Evolutionary conservation across 257 asterid species (phyloP), one percentile per base, ranked within the genome.

Genomic region (Solanum gandarillasii): DNA sequence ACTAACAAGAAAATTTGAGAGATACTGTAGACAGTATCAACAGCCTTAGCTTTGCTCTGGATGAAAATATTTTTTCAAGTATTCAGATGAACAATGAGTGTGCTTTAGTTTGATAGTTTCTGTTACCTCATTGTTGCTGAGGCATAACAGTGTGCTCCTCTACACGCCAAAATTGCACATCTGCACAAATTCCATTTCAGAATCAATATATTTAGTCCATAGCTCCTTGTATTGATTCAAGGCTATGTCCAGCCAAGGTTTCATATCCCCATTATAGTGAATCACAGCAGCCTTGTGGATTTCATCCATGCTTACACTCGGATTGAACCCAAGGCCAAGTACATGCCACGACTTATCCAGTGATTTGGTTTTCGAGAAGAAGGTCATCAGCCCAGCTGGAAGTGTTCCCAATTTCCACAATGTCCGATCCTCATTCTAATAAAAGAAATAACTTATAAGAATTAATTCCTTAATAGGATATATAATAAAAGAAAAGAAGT

Each of bases 231-330:
- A 97, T 41, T 91, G 94, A 89, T 97, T 97, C 98, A 95, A 93
- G 87, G 95, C 99, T 82, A 97, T 97, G 90, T 97, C 99, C 89
- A 97, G 95, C 99, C 99, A 97, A 35, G 99, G 99, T 90, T 97
- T 97, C 98, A 97, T 97, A 90, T 95, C 98, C 83, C 99, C 99
- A 67, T 95, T 95, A 92, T 94, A 97, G 89, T 97, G 99, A 88
- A 97, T 95, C 39, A 95, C 98, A 2, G 99, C 99, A 87, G 98
- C 98, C 86, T 93, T 95, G 79, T 93, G 92, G 65, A 97, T 95
- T 88, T 97, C 98, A 87, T 94, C 99, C 96, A 93, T 93, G 88
- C 99, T 96, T 83, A 97, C 95, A 86, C 99, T 95, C 21, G 99
- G 99, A 86, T 97, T 97, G 89, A 91, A 90, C 87, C 99, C 98